These are phyloP conservation scores for Tolypocladium paradoxum DNA, from an alignment of 2,329 filamentous ascomycete species.

Conservation along the genomic window DNA sequence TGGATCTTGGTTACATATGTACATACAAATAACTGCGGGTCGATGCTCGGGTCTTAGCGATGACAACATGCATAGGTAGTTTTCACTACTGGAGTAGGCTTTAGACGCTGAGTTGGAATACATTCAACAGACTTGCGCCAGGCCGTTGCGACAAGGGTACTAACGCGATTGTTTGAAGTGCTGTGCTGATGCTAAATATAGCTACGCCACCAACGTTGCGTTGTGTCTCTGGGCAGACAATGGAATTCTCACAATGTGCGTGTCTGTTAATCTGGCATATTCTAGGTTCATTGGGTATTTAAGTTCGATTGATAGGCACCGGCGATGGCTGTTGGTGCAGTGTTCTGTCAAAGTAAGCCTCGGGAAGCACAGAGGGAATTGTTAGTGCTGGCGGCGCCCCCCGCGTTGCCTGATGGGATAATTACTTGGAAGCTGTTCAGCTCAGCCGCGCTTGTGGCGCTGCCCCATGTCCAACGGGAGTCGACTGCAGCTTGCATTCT, in stretches of 20 bases:
- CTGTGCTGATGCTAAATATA: background rate
- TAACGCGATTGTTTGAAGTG: no score
- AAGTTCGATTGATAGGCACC: no score
- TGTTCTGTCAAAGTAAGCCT: background rate
- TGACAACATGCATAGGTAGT: background rate
- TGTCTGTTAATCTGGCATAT: background rate
- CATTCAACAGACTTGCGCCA: background rate
- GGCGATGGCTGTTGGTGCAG: background rate
- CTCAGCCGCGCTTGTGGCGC: background rate
- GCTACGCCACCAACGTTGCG: background rate
- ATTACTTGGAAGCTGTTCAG: background rate
- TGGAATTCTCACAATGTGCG: background rate
- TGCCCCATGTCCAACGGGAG: background rate
- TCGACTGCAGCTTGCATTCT: background rate
- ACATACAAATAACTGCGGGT: background rate
- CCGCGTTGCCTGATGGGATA: background rate
- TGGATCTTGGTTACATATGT: background rate
- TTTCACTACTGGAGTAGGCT: background rate
- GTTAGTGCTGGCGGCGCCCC: no score
- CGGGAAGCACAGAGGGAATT: no score
- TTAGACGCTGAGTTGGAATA: background rate
- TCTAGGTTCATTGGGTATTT: background rate
- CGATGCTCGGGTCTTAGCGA: background rate
- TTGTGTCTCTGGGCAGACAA: background rate
- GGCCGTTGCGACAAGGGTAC: background rate